Evolutionary conservation across 2,329 filamentous ascomycete genomes (phyloP), one percentile per base, ranked within the genome.

Genomic region (Ascochyta rabiei): DNA sequence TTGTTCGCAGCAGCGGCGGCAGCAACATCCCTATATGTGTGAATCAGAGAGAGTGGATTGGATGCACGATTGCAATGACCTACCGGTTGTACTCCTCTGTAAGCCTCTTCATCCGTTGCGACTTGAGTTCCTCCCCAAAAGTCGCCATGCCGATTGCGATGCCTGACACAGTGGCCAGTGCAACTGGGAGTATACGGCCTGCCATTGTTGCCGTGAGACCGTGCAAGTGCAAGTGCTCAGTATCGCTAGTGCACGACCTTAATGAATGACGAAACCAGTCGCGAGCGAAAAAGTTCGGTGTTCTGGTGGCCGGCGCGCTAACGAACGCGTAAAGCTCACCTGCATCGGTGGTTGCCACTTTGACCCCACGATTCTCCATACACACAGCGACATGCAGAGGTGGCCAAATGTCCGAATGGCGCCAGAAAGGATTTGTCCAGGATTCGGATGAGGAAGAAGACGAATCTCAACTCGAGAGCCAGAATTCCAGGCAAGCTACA

Each of bases 381-480:
- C 42, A 39, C 58, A 49, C 51, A 58, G 57, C 70, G 72, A 72
- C 49, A 76, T 76, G 74, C 67, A 65, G 62, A 63, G 57, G 40
- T 49, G 64, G 56, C 64, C 71, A 68, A 76, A 82, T 81, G 80
- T 79, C 74, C 70, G 71, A 72, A 73, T 82, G 80, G 80, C 75
- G 78, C 63, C 71, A 76, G 63, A 75, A 71, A 70, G 79, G 79
- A 62, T 80, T 76, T 71, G 80, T 81, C 60, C 75, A 73, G 70
- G 80, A 81, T 68, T 81, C 80, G 56, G 80, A 82, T 73, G 80
- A 80, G 52, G 79, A 81, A 45, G 78, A 79, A 41, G 70, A 73
- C 16, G 66, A 69, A 33, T 59, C 53, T 13, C 65, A 72, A 44
- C 26, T 72, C 30, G 71, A 73, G 39, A 70, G 49, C 26, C 64